A percentile compares a stretch with the other conserved stretches of the same genome.
Conservation (phyloP, 2,329 filamentous ascomycete species). For the Venturia effusa region DNA sequence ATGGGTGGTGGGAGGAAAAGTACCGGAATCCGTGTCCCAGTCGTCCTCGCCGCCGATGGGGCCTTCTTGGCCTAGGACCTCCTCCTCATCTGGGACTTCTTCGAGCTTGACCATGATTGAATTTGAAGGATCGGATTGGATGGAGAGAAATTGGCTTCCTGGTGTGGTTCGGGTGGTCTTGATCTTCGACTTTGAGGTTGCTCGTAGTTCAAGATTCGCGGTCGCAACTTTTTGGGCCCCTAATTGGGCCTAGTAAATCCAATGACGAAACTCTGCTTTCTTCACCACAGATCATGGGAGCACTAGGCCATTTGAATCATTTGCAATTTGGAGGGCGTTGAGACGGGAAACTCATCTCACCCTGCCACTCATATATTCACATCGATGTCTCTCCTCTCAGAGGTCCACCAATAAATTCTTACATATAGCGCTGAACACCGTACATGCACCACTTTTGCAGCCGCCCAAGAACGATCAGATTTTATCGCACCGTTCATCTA, state of each 20-base stretch:
- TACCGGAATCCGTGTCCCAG: conserved; percentile 87
- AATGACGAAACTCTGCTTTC: background rate
- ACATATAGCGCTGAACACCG: background rate
- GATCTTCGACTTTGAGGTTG: background rate
- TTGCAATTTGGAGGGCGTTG: no score
- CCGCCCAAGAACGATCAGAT: background rate
- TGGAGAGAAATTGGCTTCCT: background rate
- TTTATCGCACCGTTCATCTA: background rate
- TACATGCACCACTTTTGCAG: background rate
- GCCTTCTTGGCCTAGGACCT: conserved; percentile 60
- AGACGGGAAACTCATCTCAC: background rate
- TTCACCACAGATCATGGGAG: background rate
- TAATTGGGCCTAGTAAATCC: background rate
- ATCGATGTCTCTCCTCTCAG: background rate
- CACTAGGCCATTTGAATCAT: background rate
- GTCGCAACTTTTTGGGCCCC: background rate
- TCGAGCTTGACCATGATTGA: conserved; percentile 79
- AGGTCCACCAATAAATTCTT: background rate
- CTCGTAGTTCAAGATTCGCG: background rate
- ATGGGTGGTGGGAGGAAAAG: background rate
- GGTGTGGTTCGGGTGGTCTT: background rate
- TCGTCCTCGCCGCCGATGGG: conserved; percentile 60
- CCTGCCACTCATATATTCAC: background rate
- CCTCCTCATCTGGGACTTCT: conserved; percentile 95
- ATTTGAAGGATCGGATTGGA: background rate